Conservation (phyloP, 371 early-diverging fungal species). For the Mortierella sp. region DNA sequence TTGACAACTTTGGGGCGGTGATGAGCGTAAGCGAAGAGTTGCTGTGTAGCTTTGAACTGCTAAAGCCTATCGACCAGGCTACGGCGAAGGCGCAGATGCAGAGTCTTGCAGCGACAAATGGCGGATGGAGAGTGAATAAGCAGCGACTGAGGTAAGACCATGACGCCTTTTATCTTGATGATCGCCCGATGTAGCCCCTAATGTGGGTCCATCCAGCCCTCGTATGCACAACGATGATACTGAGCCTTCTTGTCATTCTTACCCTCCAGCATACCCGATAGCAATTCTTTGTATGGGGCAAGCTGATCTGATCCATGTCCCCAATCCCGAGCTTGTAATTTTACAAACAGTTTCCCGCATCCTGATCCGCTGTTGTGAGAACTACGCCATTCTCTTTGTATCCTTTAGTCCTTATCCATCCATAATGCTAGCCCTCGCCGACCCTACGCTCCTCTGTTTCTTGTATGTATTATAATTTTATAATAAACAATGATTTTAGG, state of each 20-base stretch:
- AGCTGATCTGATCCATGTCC: neutral
- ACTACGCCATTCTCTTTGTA: too few relatives aligned
- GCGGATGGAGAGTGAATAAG: conserved; percentile 54
- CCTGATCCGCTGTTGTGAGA: too few relatives aligned
- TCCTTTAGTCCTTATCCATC: too few relatives aligned
- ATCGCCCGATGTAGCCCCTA: too few relatives aligned
- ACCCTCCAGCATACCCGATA: conserved; percentile 5
- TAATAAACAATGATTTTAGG: too few relatives aligned
- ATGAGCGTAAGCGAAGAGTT: conserved; percentile 96
- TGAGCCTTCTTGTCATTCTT: neutral
- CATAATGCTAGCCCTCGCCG: too few relatives aligned
- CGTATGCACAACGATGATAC: too few relatives aligned
- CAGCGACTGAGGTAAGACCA: conserved; percentile 48
- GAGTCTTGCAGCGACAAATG: conserved; percentile 47
- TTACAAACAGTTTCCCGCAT: neutral
- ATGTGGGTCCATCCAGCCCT: too few relatives aligned
- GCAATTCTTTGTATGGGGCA: neutral
- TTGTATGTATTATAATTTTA: too few relatives aligned
- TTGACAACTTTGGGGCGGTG: conserved; percentile 96
- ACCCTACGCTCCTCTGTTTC: too few relatives aligned
- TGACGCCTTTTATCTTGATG: too few relatives aligned
- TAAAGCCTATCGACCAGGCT: conserved; percentile 55
- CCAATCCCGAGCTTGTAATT: neutral
- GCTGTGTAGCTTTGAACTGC: conserved; percentile 74
- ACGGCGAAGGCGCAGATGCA: conserved; percentile 50